Conservation (phyloP, 1,139 yeast genomes). For the Pichia sp. region DNA sequence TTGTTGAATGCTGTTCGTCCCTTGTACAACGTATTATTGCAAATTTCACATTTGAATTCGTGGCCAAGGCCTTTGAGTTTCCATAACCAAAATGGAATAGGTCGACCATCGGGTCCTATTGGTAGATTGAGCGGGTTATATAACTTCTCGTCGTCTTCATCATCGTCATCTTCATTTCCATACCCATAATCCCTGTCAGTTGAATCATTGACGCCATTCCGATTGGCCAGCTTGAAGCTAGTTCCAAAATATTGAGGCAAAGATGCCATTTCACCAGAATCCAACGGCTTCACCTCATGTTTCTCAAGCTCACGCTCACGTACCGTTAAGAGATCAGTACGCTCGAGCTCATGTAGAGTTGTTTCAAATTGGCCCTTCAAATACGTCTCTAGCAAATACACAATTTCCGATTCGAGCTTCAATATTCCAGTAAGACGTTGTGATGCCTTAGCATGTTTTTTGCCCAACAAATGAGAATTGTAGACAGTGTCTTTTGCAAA, state of each 20-base stretch:
- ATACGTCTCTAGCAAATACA: constrained; percentile 32
- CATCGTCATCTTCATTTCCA: constrained; percentile 22
- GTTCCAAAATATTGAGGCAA: constrained; percentile 20
- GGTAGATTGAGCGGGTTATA: constrained; percentile 59
- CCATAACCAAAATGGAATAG: constrained; percentile 91
- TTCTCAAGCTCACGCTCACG: constrained; percentile 62
- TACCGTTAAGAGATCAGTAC: constrained; percentile 68
- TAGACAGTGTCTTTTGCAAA: constrained; percentile 67
- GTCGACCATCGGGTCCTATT: constrained; percentile 82
- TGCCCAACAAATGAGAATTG: constrained; percentile 66
- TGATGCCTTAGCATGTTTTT: constrained; percentile 57
- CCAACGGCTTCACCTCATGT: constrained; percentile 37
- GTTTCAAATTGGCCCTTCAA: constrained; percentile 39
- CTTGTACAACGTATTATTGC: constrained; percentile 70
- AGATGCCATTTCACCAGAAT: constrained; percentile 4
- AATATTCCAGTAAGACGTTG: constrained; percentile 17
- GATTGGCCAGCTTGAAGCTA: not conserved
- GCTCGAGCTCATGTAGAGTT: constrained; percentile 61
- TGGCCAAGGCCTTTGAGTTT: constrained; percentile 82
- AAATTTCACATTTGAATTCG: constrained; percentile 75
- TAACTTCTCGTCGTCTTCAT: constrained; percentile 26
- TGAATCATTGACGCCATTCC: constrained; percentile 17
- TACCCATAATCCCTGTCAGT: constrained; percentile 24
- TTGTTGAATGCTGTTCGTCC: constrained; percentile 70
- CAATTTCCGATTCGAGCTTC: constrained; percentile 36